Conservation (phyloP, 306 rosid genomes). For the Inga oerstediana region DNA sequence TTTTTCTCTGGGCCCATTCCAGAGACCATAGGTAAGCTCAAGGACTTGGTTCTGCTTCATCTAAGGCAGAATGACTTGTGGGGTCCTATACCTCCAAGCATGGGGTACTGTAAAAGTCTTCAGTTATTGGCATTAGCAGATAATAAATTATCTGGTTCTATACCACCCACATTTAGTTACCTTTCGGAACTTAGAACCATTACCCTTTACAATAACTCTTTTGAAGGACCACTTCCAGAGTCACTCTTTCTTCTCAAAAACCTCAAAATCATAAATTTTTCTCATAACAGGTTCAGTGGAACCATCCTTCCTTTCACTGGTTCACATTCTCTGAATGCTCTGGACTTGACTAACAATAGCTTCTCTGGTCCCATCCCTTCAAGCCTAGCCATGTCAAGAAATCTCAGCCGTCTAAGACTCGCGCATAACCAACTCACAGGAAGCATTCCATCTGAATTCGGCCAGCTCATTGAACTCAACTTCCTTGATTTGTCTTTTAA, state of each 20-base stretch:
- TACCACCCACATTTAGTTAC: constrained; percentile 80
- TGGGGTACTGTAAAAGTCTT: constrained; percentile 84
- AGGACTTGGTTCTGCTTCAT: constrained; percentile 76
- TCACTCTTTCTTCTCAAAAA: constrained; percentile 73
- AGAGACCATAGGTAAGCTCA: constrained; percentile 73
- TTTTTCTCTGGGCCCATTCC: constrained; percentile 84
- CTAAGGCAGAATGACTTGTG: constrained; percentile 85
- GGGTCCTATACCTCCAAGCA: constrained; percentile 89
- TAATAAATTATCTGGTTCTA: constrained; percentile 78
- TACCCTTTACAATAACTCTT: constrained; percentile 94
- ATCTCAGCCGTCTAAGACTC: constrained; percentile 80
- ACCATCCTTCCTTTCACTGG: constrained; percentile 73
- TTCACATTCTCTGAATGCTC: constrained; percentile 56
- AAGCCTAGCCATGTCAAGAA: constrained; percentile 54
- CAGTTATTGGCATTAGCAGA: constrained; percentile 87
- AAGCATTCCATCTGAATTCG: constrained; percentile 59
- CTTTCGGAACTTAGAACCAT: constrained; percentile 71
- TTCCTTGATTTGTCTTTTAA: constrained; percentile 85
- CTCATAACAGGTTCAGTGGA: constrained; percentile 82
- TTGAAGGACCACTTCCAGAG: constrained; percentile 83
- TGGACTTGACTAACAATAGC: constrained; percentile 94
- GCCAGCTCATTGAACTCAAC: constrained; percentile 66
- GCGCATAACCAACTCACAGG: constrained; percentile 74
- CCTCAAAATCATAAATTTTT: constrained; percentile 79
- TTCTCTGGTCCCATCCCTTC: constrained; percentile 88